Percentiles rank a stretch among this genome's conserved stretches.
phyloP scores from a whole-genome alignment of 371 early-diverging fungal genomes.

The Dentiscutata heterogama region DNA sequence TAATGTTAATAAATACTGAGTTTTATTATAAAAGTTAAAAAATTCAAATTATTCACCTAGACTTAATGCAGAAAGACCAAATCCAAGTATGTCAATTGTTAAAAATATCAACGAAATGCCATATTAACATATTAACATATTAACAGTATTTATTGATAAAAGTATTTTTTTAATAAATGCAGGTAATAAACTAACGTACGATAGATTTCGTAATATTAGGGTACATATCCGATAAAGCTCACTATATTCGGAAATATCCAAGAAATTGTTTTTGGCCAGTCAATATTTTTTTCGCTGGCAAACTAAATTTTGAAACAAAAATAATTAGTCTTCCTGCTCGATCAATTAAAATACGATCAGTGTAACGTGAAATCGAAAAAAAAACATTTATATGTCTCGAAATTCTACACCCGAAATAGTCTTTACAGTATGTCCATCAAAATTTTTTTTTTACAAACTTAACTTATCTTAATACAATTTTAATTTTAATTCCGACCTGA shows the following conservation, averaged over 20 bases:
- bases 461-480: too few species aligned
- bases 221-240: slow-evolving; percentile 60
- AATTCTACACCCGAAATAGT: too few species aligned
- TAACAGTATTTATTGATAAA: neutral
- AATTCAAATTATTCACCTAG: slow-evolving; percentile 50
- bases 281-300: slow-evolving; percentile 44
- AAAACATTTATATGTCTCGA: too few species aligned
- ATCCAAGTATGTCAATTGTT: slow-evolving; percentile 60
- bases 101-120: slow-evolving; percentile 62
- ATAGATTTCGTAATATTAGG: slow-evolving; percentile 63
- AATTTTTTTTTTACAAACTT: too few species aligned
- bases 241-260: slow-evolving; percentile 62
- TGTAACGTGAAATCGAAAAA: too few species aligned
- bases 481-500: too few species aligned
- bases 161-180: too few species aligned
- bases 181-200: slow-evolving; percentile 45
- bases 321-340: too few species aligned
- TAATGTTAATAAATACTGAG: too few species aligned
- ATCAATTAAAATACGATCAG: too few species aligned
- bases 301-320: slow-evolving; percentile 30
- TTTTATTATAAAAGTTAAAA: too few species aligned
- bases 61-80: slow-evolving; percentile 60
- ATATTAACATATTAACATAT: slow-evolving; percentile 15
- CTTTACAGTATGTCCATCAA: too few species aligned
- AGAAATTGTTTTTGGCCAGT: slow-evolving; percentile 54